Percentiles rank a stretch among this genome's conserved stretches.
These are phyloP conservation scores for Dalbergia oliveri DNA, from an alignment of 306 rosid species.

Conservation along the genomic window DNA sequence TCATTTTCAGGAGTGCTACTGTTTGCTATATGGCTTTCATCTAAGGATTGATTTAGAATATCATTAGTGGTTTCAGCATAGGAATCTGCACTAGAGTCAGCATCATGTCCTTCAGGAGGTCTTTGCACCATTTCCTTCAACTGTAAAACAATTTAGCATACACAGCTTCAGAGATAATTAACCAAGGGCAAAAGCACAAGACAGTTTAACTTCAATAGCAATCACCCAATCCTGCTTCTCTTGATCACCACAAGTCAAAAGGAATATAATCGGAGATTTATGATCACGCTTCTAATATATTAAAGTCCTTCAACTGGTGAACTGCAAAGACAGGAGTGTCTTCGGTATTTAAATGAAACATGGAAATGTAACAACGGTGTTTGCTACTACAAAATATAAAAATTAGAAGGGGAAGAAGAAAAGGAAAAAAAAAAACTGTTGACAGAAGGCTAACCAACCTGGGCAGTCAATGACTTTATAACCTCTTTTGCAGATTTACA, in stretches of 20 bases:
- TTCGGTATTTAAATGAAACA: not conserved
- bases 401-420: slow-evolving; percentile 9
- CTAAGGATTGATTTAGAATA: slow-evolving; percentile 54
- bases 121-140: slow-evolving; percentile 76
- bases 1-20: slow-evolving; percentile 50
- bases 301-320: slow-evolving; percentile 12
- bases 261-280: slow-evolving; percentile 22
- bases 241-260: slow-evolving; percentile 14
- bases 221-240: slow-evolving; percentile 8
- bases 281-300: not conserved
- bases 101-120: slow-evolving; percentile 64
- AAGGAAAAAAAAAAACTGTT: slow-evolving; percentile 8
- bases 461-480: slow-evolving; percentile 84
- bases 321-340: not conserved
- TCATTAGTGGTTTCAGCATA: slow-evolving; percentile 49
- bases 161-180: slow-evolving; percentile 45
- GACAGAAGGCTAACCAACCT: slow-evolving; percentile 65
- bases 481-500: slow-evolving; percentile 93
- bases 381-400: slow-evolving; percentile 29
- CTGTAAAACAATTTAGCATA: slow-evolving; percentile 58
- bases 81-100: slow-evolving; percentile 48
- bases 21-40: slow-evolving; percentile 55
- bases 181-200: slow-evolving; percentile 31
- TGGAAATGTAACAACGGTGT: not conserved
- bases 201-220: slow-evolving; percentile 36